These are phyloP conservation scores for Pythium guiyangense DNA, from an alignment of 352 stramenopile genomes.

Conservation along the genomic window DNA sequence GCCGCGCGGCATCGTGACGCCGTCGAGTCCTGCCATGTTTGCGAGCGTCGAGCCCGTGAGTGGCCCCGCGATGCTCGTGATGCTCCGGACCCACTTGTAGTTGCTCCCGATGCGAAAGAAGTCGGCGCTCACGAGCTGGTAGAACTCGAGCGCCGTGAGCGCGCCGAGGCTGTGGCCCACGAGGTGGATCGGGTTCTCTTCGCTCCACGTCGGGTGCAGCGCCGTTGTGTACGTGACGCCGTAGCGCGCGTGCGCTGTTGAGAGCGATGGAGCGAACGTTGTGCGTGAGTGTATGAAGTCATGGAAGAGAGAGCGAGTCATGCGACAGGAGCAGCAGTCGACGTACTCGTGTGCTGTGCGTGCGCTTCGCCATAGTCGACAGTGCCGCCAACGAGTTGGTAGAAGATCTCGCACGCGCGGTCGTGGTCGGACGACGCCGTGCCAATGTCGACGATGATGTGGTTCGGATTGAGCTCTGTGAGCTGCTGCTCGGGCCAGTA, in stretches of 20 bases:
- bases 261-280: no score
- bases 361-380: constrained; percentile 66
- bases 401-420: constrained; percentile 62
- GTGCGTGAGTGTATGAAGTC: no score
- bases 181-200: constrained; percentile 44
- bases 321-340: no score
- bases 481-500: constrained; percentile 59
- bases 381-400: constrained; percentile 46
- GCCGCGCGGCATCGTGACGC: constrained; percentile 19
- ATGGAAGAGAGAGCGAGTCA: no score
- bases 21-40: constrained; percentile 43
- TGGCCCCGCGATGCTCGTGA: constrained; percentile 52
- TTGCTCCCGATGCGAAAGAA: constrained; percentile 47
- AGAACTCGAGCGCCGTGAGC: constrained; percentile 64
- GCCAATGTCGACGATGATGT: constrained; percentile 55
- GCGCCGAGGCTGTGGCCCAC: constrained; percentile 59
- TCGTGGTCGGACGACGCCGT: constrained; percentile 64
- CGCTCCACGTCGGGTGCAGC: constrained; percentile 41
- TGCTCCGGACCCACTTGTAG: constrained; percentile 50
- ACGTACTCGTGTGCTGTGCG: constrained; percentile 1
- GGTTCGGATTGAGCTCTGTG: constrained; percentile 41
- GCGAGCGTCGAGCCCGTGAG: constrained; percentile 50
- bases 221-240: constrained; percentile 27
- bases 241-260: constrained; percentile 37
- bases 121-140: constrained; percentile 58